These are phyloP conservation scores for Geoglossum cookeanum DNA, from an alignment of 2,329 filamentous ascomycete genomes.

Conservation along the genomic window DNA sequence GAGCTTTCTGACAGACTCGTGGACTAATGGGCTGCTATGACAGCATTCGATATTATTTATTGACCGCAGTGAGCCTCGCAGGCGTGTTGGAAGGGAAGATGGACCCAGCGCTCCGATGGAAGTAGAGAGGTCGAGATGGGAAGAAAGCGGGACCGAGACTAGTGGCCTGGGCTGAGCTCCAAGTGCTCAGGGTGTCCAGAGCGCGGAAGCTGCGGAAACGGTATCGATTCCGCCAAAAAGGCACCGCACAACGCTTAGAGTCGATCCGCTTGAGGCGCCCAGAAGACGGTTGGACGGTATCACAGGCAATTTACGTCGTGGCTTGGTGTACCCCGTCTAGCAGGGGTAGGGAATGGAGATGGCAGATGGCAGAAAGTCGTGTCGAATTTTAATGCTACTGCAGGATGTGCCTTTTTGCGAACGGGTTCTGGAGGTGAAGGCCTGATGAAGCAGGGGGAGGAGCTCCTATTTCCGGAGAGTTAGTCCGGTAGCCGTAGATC, in stretches of 20 bases:
- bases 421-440: background rate
- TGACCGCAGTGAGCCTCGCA: background rate
- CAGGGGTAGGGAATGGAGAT: background rate
- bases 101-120: background rate
- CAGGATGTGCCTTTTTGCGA: background rate
- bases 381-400: background rate
- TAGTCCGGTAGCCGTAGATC: background rate
- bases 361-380: background rate
- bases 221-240: background rate
- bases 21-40: background rate
- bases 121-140: background rate
- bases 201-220: background rate
- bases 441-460: background rate
- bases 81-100: background rate
- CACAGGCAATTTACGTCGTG: background rate
- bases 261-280: background rate
- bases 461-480: background rate
- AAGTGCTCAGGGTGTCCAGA: background rate
- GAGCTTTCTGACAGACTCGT: too few species aligned
- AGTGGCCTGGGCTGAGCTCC: background rate
- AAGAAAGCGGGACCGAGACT: background rate
- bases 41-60: background rate
- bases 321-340: background rate
- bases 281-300: background rate
- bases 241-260: background rate